These are phyloP conservation scores for Paraleonurus japonicus DNA, from an alignment of 257 asterid species.

Conservation along the genomic window DNA sequence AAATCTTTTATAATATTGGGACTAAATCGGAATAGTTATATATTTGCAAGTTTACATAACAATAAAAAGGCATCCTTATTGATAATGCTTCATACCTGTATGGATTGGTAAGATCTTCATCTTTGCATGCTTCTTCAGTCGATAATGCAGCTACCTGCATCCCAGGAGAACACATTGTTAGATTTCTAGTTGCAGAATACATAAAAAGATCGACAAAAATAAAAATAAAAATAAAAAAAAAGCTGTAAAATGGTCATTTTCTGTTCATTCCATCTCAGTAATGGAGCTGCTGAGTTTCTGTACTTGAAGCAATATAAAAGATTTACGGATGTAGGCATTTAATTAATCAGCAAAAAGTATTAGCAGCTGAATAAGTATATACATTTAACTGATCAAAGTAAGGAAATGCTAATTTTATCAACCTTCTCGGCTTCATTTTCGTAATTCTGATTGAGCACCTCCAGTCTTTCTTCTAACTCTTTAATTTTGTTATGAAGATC, in stretches of 20 bases:
- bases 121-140: slow-evolving; percentile 22
- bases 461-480: slow-evolving; percentile 60
- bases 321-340: neutral
- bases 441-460: slow-evolving; percentile 39
- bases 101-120: slow-evolving; percentile 7
- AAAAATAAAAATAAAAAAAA: no score
- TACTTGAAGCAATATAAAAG: neutral
- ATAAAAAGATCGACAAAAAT: neutral
- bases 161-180: slow-evolving; percentile 8
- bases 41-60: neutral
- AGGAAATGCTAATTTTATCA: slow-evolving; percentile 19
- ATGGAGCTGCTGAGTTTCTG: neutral
- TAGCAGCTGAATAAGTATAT: neutral
- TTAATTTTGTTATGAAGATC: slow-evolving; percentile 65
- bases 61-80: slow-evolving; percentile 21
- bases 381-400: neutral
- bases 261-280: neutral
- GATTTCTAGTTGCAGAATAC: neutral
- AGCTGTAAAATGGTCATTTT: neutral
- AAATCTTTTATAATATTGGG: no score
- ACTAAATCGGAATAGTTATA: no score
- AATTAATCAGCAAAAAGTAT: neutral
- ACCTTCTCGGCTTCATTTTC: slow-evolving; percentile 51
- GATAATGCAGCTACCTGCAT: slow-evolving; percentile 32
- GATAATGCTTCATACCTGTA: slow-evolving; percentile 18